phyloP scores from a whole-genome alignment of 306 rosid genomes.

The Medicago arabica region DNA sequence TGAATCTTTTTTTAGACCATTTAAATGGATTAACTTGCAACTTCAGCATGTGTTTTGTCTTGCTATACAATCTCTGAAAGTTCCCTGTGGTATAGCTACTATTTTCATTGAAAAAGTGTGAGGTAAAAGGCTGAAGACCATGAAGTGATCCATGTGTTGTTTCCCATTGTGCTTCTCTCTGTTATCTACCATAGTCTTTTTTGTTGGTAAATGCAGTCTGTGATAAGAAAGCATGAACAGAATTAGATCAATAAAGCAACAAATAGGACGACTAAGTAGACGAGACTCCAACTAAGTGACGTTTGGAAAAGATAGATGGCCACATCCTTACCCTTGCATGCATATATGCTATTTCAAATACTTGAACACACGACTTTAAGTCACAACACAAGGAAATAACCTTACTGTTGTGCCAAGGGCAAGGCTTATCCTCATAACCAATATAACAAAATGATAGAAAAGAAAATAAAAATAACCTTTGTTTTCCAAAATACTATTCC shows the following conservation, averaged over 20 bases:
- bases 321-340: too few species aligned
- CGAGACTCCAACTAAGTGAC: not conserved
- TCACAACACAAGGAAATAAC: not conserved
- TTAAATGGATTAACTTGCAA: constrained; percentile 47
- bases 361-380: constrained; percentile 47
- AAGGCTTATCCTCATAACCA: too few species aligned
- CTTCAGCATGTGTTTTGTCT: constrained; percentile 90
- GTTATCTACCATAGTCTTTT: constrained; percentile 94
- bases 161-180: constrained; percentile 98
- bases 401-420: too few species aligned
- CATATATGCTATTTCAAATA: too few species aligned
- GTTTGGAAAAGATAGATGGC: not conserved
- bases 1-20: too few species aligned
- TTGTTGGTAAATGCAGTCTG: constrained; percentile 95
- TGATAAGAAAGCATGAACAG: constrained; percentile 20
- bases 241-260: not conserved
- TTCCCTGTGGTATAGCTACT: constrained; percentile 71
- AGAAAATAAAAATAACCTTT: too few species aligned
- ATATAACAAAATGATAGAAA: too few species aligned
- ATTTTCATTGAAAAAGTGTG: constrained; percentile 61
- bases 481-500: too few species aligned
- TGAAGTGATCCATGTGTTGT: constrained; percentile 84
- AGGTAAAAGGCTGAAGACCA: constrained; percentile 85
- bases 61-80: constrained; percentile 96
- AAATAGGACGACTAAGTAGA: not conserved